phyloP scores from a whole-genome alignment of 2,329 filamentous ascomycete genomes.

The Dendryphion nanum region DNA sequence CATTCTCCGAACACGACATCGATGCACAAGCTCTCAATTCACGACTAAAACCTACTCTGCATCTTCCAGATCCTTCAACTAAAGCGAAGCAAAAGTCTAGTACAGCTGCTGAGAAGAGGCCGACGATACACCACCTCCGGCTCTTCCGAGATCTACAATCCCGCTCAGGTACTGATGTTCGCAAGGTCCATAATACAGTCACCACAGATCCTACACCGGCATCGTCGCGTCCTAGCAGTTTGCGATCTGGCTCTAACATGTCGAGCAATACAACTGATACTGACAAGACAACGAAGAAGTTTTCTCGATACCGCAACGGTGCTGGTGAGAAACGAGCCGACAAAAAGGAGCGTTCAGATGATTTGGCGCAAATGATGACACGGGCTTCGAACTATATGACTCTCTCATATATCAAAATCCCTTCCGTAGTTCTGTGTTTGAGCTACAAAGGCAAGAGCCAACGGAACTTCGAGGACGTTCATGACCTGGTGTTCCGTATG shows the following conservation, averaged over 20 bases:
- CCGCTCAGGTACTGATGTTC: slow-evolving; percentile 29
- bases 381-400: slow-evolving; percentile 98
- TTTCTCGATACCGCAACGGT: slow-evolving; percentile 39
- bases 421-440: slow-evolving; percentile 90
- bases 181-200: slow-evolving; percentile 28
- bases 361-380: slow-evolving; percentile 93
- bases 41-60: slow-evolving; percentile 76
- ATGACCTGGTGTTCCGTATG: slow-evolving; percentile 95
- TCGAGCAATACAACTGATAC: slow-evolving; percentile 25
- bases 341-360: slow-evolving; percentile 71
- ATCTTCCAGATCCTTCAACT: slow-evolving; percentile 49
- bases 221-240: slow-evolving; percentile 27
- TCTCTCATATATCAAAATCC: slow-evolving; percentile 90
- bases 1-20: slow-evolving; percentile 40
- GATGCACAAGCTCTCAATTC: slow-evolving; percentile 75
- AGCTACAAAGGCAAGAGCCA: slow-evolving; percentile 96
- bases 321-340: slow-evolving; percentile 49
- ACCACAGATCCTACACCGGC: slow-evolving; percentile 8
- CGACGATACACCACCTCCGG: slow-evolving; percentile 33
- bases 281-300: slow-evolving; percentile 37
- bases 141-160: slow-evolving; percentile 36
- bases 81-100: slow-evolving; percentile 31
- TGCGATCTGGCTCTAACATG: slow-evolving; percentile 26
- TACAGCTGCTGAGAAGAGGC: slow-evolving; percentile 18
- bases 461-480: slow-evolving; percentile 93